Evolutionary conservation across 768 basidiomycete species (phyloP), one percentile per base, ranked within the genome.

Genomic region (Nidularia sp.): DNA sequence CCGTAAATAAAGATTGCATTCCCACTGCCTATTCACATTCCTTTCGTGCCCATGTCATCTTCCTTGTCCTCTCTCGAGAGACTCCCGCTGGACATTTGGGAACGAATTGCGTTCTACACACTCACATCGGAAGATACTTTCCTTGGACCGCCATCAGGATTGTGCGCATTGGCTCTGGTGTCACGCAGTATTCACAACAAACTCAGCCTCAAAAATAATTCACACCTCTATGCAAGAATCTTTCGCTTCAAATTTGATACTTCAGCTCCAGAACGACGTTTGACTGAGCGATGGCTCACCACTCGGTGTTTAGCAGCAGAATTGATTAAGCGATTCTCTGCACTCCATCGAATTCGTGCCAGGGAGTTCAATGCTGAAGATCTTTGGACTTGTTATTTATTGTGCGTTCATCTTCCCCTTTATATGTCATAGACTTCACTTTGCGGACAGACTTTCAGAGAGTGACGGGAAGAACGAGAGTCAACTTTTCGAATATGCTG

Each of bases 321-420:
- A 61, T 64, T 83, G 52, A 64, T 67, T 45, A 68, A 71, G 48
- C 72, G 79, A 15, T 77, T 70, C 58, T 39, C 45, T 25, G 68
- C 71, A 3, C 58, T 83, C 31, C 65, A 65, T 43, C 72, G 75
- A 51, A 73, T 84, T 51, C 71, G 72, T 48, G 52, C 49, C 6
- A 58, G 53, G 48, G 46, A 52, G 2, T 60, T 63, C 31, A 49
- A 53, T 29, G 47, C 51, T 32, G 69, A 78, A 47, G 79, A 80
- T 56, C 64, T 83, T 12, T 84, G 83, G 83, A 75, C 70, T 13
- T 73, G 68, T 8, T 81, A 78, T 55, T 51, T 82, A 34, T 80
- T 84, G 79, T 69, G 50, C 41, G 67, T 61, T 10, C n/a, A 39
- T 7, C n/a, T 39, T 39, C n/a, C n/a, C n/a, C n/a, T n/a, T n/a